These are phyloP conservation scores for Fusarium sp. DNA, from an alignment of 2,329 filamentous ascomycete species.

Conservation along the genomic window DNA sequence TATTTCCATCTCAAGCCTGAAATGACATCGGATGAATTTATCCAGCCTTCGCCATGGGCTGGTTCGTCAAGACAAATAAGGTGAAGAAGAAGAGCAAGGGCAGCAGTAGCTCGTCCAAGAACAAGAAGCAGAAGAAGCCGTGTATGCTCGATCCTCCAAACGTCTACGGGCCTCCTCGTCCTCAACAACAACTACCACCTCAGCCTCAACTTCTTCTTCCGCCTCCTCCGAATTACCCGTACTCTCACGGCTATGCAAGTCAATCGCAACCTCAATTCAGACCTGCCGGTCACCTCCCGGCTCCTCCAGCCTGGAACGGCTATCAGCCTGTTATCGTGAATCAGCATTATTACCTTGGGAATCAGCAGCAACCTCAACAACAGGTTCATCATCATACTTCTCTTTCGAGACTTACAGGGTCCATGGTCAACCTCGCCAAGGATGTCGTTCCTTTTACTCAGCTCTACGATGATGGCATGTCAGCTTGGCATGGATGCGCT, in stretches of 20 bases:
- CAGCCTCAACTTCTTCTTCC: constrained; percentile 21
- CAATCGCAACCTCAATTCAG: constrained; percentile 41
- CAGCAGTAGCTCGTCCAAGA: background rate
- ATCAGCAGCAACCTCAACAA: background rate
- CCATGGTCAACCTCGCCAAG: constrained; percentile 58
- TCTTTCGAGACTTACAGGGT: constrained; percentile 52
- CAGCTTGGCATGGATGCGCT: constrained; percentile 54
- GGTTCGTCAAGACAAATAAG: constrained; percentile 39
- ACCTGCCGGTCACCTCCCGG: constrained; percentile 38
- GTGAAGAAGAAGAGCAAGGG: constrained; percentile 20
- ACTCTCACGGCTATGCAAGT: constrained; percentile 36
- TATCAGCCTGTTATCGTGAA: constrained; percentile 61
- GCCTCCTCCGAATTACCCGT: constrained; percentile 7
- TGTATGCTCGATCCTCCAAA: constrained; percentile 35
- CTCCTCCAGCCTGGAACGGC: constrained; percentile 40
- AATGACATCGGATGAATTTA: background rate
- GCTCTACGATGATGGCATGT: constrained; percentile 57
- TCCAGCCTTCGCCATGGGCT: constrained; percentile 42
- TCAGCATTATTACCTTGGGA: constrained; percentile 62
- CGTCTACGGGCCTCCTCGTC: constrained; percentile 23
- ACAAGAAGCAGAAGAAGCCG: constrained; percentile 4
- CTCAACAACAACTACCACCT: constrained; percentile 6
- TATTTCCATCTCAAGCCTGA: background rate
- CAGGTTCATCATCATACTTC: constrained; percentile 35
- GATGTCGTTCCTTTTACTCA: constrained; percentile 52